Evolutionary conservation across 202 grass and related monocot species (phyloP).

Genomic region (Zizania palustris): DNA sequence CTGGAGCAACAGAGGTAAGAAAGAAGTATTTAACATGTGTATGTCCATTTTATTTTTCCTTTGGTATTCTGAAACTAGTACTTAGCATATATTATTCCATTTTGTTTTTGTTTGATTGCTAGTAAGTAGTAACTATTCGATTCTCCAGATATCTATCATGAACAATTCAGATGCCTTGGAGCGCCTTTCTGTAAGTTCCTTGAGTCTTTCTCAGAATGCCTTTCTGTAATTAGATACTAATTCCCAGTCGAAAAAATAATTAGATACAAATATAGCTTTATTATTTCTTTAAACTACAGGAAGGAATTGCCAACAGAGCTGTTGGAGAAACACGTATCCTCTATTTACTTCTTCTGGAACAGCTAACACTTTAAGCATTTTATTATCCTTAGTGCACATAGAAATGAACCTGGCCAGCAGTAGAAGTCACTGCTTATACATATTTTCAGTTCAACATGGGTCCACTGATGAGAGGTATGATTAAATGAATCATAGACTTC

Average conservation of each 20-base stretch:
- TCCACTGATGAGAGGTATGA: slow-evolving; percentile 66
- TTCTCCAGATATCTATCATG: slow-evolving; percentile 58
- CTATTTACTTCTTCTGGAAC: slow-evolving; percentile 42
- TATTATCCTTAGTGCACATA: slow-evolving; percentile 43
- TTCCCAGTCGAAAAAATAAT: neutral
- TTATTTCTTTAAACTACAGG: slow-evolving; percentile 55
- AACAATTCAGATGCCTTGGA: slow-evolving; percentile 65
- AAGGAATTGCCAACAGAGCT: slow-evolving; percentile 89
- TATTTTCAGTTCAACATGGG: slow-evolving; percentile 72
- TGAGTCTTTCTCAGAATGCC: slow-evolving; percentile 17
- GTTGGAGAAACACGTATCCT: slow-evolving; percentile 89
- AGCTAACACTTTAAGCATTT: slow-evolving; percentile 31
- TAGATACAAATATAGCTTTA: slow-evolving; percentile 31
- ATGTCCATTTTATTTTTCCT: slow-evolving; percentile 20
- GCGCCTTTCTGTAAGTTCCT: slow-evolving; percentile 72
- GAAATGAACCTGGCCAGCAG: slow-evolving; percentile 92
- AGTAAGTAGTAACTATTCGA: slow-evolving; percentile 1
- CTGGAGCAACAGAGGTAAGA: slow-evolving; percentile 79
- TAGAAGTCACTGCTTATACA: slow-evolving; percentile 92
- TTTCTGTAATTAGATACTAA: slow-evolving; percentile 36
- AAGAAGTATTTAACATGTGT: neutral
- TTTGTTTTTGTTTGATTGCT: slow-evolving; percentile 26
- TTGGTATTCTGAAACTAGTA: slow-evolving; percentile 17
- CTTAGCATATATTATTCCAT: neutral
- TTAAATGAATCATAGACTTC: slow-evolving; percentile 32